A percentile compares a stretch with the other conserved stretches of the same genome.
Evolutionary conservation across 345 rosid genomes (phyloP).

Genomic region (Hibiscus trionum): DNA sequence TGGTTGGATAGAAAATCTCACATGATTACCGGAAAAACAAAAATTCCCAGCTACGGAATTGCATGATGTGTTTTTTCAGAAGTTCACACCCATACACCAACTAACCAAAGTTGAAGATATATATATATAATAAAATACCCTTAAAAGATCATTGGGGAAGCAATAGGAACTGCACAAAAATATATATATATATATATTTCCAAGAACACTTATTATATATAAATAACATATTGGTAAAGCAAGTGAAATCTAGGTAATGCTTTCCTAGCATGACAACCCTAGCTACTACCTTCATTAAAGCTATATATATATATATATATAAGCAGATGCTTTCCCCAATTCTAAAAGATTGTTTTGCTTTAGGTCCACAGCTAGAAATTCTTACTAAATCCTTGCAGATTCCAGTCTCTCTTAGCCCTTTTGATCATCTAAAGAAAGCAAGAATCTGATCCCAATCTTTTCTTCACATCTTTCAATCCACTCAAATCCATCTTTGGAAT

Average conservation of each 20-base stretch:
- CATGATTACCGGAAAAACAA: not conserved
- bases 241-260: not conserved
- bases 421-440: constrained; percentile 21
- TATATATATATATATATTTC: not conserved
- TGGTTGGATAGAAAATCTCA: not conserved
- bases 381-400: not conserved
- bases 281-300: not conserved
- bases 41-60: not conserved
- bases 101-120: not conserved
- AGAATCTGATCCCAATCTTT: constrained; percentile 36
- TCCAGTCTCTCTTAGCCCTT: constrained; percentile 6
- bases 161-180: not conserved
- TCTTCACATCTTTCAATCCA: constrained; percentile 13
- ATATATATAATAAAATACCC: too few relatives aligned
- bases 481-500: constrained; percentile 12
- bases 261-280: not conserved
- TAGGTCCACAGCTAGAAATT: not conserved
- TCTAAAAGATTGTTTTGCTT: not conserved
- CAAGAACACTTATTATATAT: not conserved
- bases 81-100: not conserved
- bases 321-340: not conserved
- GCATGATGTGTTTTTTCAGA: not conserved
- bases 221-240: not conserved
- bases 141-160: not conserved
- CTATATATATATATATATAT: not conserved